These are phyloP conservation scores for Ciborinia camelliae DNA, from an alignment of 2,329 filamentous ascomycete genomes.

Conservation along the genomic window DNA sequence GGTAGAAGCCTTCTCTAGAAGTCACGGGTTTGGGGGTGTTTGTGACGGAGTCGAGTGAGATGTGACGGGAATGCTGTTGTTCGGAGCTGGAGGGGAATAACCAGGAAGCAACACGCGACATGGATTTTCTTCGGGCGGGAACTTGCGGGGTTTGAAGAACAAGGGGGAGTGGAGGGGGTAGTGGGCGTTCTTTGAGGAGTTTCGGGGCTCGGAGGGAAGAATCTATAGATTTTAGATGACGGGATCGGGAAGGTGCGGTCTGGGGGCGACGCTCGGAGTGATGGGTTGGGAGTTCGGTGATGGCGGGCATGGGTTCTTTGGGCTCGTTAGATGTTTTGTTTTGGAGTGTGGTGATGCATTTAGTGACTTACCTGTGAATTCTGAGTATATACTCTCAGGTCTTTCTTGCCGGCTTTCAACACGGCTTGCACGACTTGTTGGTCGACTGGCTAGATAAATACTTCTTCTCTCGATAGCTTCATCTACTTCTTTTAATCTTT, in stretches of 20 bases:
- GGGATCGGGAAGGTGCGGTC: conserved; percentile 16
- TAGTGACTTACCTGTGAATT: conserved; percentile 27
- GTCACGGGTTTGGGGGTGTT: conserved; percentile 53
- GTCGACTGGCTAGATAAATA: conserved; percentile 42
- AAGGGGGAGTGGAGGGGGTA: conserved; percentile 54
- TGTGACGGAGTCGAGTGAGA: conserved; percentile 51
- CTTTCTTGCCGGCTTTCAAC: conserved; percentile 26
- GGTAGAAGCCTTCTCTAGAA: conserved; percentile 55
- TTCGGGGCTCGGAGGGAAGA: conserved; percentile 11
- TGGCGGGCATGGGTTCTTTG: conserved; percentile 51
- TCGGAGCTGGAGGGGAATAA: conserved; percentile 43
- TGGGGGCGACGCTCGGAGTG: conserved; percentile 36
- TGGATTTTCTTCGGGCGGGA: conserved; percentile 66
- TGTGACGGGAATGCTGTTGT: conserved; percentile 39
- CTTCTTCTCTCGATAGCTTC: conserved; percentile 55
- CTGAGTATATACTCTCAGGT: conserved; percentile 30
- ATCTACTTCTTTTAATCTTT: conserved; percentile 57
- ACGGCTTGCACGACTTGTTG: conserved; percentile 32
- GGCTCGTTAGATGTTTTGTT: conserved; percentile 20
- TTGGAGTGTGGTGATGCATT: neutral
- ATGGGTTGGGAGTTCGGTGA: conserved; percentile 43
- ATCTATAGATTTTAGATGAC: conserved; percentile 18
- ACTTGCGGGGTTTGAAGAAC: conserved; percentile 47
- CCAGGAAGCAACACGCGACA: conserved; percentile 60
- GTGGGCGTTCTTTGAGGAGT: conserved; percentile 21